These are phyloP conservation scores for Candida boleticola DNA, from an alignment of 805 yeast genomes.

Conservation along the genomic window DNA sequence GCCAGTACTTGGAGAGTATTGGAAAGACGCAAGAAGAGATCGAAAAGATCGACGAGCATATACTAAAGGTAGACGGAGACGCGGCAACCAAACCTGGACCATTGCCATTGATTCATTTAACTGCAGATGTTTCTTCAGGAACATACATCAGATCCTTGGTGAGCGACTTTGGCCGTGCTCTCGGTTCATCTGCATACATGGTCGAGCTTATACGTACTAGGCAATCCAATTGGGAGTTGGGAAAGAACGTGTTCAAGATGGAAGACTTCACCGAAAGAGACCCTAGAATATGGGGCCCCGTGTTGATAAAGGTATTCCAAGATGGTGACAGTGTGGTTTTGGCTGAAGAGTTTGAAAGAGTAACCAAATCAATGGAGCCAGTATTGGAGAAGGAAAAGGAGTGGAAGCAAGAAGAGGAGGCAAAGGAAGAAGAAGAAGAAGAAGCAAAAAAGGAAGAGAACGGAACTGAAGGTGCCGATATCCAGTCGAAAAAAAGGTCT, in stretches of 20 bases:
- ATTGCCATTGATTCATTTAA: slow-evolving; percentile 71
- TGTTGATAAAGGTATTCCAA: slow-evolving; percentile 53
- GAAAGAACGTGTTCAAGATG: slow-evolving; percentile 62
- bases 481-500: slow-evolving; percentile 16
- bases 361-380: slow-evolving; percentile 1
- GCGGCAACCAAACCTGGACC: slow-evolving; percentile 42
- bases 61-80: slow-evolving; percentile 10
- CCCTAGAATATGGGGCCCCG: slow-evolving; percentile 70
- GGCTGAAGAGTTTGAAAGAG: slow-evolving; percentile 18
- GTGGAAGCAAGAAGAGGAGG: slow-evolving; percentile 6
- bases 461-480: neutral
- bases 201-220: slow-evolving; percentile 68
- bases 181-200: slow-evolving; percentile 85
- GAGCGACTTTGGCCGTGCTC: slow-evolving; percentile 82
- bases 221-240: slow-evolving; percentile 85
- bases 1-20: slow-evolving; percentile 47
- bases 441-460: slow-evolving; percentile 3
- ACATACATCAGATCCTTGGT: slow-evolving; percentile 89
- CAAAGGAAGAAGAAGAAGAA: slow-evolving; percentile 6
- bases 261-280: slow-evolving; percentile 61
- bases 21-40: slow-evolving; percentile 26
- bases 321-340: slow-evolving; percentile 25
- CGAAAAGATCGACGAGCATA: slow-evolving; percentile 26
- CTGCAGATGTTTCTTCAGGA: slow-evolving; percentile 85
- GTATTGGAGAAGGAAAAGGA: slow-evolving; percentile 2